Conservation (phyloP, 2,329 filamentous ascomycete genomes). For the Trichoderma sp. region DNA sequence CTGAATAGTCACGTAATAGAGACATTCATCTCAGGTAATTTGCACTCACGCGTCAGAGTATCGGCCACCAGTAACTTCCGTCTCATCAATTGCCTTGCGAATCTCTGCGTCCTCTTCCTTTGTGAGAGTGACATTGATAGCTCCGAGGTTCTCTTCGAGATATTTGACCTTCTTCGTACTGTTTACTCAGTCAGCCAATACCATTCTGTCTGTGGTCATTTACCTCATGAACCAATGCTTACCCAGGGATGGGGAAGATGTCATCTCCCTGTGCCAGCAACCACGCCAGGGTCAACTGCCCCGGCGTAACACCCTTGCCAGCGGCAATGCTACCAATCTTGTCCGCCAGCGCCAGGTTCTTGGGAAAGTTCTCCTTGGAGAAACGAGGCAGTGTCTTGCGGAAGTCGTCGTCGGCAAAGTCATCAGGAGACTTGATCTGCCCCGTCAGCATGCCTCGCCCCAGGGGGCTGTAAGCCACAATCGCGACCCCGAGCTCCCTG, state of each 20-base stretch:
- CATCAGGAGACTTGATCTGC: constrained; percentile 47
- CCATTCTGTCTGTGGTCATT: no score
- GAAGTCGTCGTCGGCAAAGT: constrained; percentile 50
- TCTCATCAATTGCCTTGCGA: constrained; percentile 36
- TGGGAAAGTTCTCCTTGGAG: constrained; percentile 36
- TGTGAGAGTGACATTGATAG: constrained; percentile 39
- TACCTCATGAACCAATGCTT: background rate
- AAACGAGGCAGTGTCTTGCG: constrained; percentile 34
- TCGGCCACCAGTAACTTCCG: constrained; percentile 36
- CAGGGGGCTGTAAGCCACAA: constrained; percentile 62
- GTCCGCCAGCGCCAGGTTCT: constrained; percentile 58
- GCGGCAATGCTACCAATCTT: constrained; percentile 52
- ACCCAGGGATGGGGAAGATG: constrained; percentile 60
- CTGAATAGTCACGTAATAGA: no score
- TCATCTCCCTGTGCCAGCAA: constrained; percentile 61
- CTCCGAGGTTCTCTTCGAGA: constrained; percentile 50
- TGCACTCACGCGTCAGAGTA: constrained; percentile 30
- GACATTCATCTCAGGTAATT: no score
- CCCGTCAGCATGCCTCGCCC: constrained; percentile 62
- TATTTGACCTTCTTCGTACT: constrained; percentile 51
- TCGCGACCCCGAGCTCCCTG: constrained; percentile 59
- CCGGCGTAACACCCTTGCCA: constrained; percentile 56
- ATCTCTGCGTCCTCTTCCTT: constrained; percentile 43
- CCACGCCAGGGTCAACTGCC: constrained; percentile 66
- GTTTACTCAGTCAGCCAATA: background rate